phyloP scores from a whole-genome alignment of 2,329 filamentous ascomycete species.

The Rachicladosporium sp. region DNA sequence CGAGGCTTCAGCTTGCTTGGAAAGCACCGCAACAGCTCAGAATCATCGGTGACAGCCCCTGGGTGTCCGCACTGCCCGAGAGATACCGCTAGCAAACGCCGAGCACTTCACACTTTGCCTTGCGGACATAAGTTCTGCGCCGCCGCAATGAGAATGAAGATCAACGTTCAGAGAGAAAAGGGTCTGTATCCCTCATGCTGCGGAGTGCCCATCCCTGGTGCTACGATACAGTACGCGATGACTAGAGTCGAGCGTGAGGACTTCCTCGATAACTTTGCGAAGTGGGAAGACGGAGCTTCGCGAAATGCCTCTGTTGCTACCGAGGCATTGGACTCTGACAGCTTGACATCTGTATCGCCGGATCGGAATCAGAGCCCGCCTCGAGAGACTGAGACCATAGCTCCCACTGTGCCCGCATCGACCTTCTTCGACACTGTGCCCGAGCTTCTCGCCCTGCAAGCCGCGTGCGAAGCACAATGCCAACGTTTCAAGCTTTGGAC shows the following conservation, averaged over 20 bases:
- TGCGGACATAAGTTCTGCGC: conserved; percentile 25
- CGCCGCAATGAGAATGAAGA: conserved; percentile 20
- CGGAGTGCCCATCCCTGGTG: conserved; percentile 27
- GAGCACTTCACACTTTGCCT: conserved; percentile 21
- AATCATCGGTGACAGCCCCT: conserved; percentile 10
- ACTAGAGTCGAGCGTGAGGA: conserved; percentile 26
- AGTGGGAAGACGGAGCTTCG: conserved; percentile 20
- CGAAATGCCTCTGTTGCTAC: not conserved
- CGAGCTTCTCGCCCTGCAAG: conserved; percentile 16
- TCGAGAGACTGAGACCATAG: conserved; percentile 1
- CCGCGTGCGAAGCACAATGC: conserved; percentile 16
- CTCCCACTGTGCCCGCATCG: conserved; percentile 6
- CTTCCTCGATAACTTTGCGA: conserved; percentile 20
- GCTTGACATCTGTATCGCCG: not conserved
- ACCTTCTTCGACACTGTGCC: conserved; percentile 12
- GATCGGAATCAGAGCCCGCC: conserved; percentile 1
- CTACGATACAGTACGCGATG: conserved; percentile 26
- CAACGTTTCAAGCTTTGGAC: conserved; percentile 20
- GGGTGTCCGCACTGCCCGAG: conserved; percentile 23
- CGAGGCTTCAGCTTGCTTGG: conserved; percentile 21
- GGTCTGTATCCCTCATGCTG: conserved; percentile 29
- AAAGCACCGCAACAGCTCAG: conserved; percentile 16
- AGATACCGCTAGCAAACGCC: conserved; percentile 13
- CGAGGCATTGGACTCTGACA: not conserved
- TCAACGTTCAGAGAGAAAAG: conserved; percentile 22